Percentiles rank a stretch among this genome's conserved stretches.
Evolutionary conservation across 1,284 basidiomycete genomes (phyloP).

Genomic region (Cryptococcus sp.): DNA sequence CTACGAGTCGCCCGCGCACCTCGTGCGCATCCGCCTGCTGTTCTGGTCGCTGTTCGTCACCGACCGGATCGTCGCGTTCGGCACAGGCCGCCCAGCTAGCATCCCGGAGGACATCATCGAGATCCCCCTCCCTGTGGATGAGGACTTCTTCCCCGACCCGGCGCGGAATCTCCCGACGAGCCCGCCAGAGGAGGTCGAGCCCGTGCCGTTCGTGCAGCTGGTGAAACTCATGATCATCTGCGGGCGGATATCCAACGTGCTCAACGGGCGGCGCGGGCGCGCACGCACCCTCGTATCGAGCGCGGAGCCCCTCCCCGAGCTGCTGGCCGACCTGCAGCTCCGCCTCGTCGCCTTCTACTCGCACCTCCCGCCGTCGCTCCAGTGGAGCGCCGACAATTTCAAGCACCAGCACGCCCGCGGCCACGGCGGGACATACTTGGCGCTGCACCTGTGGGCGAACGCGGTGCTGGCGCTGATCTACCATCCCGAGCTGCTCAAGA

Average conservation of each 20-base stretch:
- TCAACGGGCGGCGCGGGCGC: conserved; percentile 51
- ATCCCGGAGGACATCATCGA: conserved; percentile 53
- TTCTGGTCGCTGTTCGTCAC: conserved; percentile 52
- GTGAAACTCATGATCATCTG: conserved; percentile 52
- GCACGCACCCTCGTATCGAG: conserved; percentile 46
- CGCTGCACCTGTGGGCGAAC: conserved; percentile 48
- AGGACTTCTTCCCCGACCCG: conserved; percentile 50
- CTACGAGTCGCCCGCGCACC: conserved; percentile 50
- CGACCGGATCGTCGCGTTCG: conserved; percentile 51
- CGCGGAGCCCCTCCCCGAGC: conserved; percentile 33
- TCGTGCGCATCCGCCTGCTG: conserved; percentile 45
- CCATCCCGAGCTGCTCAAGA: conserved; percentile 51
- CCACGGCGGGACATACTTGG: conserved; percentile 43
- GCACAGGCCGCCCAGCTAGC: conserved; percentile 36
- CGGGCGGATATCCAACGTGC: conserved; percentile 49
- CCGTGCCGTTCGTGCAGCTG: conserved; percentile 49
- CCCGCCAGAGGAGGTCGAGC: conserved; percentile 37
- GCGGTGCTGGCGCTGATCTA: conserved; percentile 51
- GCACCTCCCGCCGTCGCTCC: conserved; percentile 45
- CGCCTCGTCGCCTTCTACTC: conserved; percentile 50
- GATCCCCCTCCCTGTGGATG: conserved; percentile 50
- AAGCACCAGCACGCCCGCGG: conserved; percentile 48
- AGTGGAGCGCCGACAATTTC: conserved; percentile 51
- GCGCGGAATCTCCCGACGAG: conserved; percentile 33
- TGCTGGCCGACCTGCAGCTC: conserved; percentile 47